Conservation (phyloP, 2,329 filamentous ascomycete genomes). For the Aspergillus arachidicola region DNA sequence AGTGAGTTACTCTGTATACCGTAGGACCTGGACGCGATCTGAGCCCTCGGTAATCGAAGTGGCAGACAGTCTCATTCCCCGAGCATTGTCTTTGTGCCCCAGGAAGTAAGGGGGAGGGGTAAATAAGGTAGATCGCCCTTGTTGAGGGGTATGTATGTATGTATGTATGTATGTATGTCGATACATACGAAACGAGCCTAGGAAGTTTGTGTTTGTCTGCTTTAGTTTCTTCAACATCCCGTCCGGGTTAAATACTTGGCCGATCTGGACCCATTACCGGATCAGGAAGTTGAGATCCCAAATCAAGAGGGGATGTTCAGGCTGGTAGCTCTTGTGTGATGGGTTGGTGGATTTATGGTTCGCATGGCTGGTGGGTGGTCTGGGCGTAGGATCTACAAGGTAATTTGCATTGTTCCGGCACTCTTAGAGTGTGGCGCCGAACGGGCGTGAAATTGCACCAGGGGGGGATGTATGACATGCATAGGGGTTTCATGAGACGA, state of each 20-base stretch:
- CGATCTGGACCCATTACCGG: not conserved
- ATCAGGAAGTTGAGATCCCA: not conserved
- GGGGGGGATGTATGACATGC: not conserved
- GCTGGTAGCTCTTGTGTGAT: not conserved
- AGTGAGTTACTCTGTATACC: not conserved
- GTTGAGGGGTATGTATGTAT: constrained; percentile 1
- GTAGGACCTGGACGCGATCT: not conserved
- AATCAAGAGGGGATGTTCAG: not conserved
- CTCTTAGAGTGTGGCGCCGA: not conserved
- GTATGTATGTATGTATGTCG: not conserved
- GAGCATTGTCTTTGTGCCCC: not conserved
- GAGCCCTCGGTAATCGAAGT: not conserved
- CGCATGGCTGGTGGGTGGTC: not conserved
- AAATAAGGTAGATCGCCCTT: constrained; percentile 1
- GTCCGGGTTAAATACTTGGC: not conserved
- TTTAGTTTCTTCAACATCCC: not conserved
- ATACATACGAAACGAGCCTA: not conserved
- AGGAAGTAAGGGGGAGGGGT: constrained; percentile 6
- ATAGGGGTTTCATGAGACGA: not conserved
- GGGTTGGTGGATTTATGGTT: not conserved
- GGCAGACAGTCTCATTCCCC: not conserved
- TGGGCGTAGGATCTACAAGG: constrained; percentile 1
- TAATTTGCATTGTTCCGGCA: not conserved
- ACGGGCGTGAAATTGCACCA: not conserved
- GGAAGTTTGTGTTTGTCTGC: too few species aligned